Evolutionary conservation across 129 eudicot genomes (phyloP).

Genomic region (Ambrosia artemisiifolia): DNA sequence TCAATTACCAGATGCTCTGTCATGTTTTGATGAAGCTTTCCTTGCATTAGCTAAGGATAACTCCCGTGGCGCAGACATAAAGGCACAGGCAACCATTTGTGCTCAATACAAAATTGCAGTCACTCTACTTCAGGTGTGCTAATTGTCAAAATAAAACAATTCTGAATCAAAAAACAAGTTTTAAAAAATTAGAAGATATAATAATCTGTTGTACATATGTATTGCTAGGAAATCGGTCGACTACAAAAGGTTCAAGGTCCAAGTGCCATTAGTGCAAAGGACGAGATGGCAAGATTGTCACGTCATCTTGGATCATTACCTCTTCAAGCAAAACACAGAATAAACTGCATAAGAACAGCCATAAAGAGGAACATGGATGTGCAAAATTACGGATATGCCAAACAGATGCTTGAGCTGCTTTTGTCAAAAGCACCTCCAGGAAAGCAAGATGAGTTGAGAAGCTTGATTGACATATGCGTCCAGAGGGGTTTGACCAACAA

Average conservation of each 20-base stretch:
- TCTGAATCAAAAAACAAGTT: not conserved
- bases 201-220: not conserved
- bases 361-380: slow-evolving; percentile 95
- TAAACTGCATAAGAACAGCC: slow-evolving; percentile 91
- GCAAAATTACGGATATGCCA: slow-evolving; percentile 83
- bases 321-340: slow-evolving; percentile 92
- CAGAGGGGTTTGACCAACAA: slow-evolving; percentile 92
- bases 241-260: slow-evolving; percentile 89
- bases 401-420: slow-evolving; percentile 89
- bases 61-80: slow-evolving; percentile 90
- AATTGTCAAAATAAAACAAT: not conserved
- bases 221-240: slow-evolving; percentile 75
- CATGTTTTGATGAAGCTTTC: slow-evolving; percentile 98
- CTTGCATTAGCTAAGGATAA: slow-evolving; percentile 97
- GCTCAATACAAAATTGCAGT: slow-evolving; percentile 97
- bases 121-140: slow-evolving; percentile 72
- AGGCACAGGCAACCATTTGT: slow-evolving; percentile 97
- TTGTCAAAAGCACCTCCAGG: slow-evolving; percentile 92
- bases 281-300: slow-evolving; percentile 92
- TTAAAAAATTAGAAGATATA: not conserved
- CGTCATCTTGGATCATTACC: slow-evolving; percentile 97
- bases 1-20: slow-evolving; percentile 89
- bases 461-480: slow-evolving; percentile 80
- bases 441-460: slow-evolving; percentile 92
- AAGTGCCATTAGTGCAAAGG: slow-evolving; percentile 93